Evolutionary conservation across 2,329 filamentous ascomycete species (phyloP), one percentile per base, ranked within the genome.

Genomic region (Penicillium rolfsii): DNA sequence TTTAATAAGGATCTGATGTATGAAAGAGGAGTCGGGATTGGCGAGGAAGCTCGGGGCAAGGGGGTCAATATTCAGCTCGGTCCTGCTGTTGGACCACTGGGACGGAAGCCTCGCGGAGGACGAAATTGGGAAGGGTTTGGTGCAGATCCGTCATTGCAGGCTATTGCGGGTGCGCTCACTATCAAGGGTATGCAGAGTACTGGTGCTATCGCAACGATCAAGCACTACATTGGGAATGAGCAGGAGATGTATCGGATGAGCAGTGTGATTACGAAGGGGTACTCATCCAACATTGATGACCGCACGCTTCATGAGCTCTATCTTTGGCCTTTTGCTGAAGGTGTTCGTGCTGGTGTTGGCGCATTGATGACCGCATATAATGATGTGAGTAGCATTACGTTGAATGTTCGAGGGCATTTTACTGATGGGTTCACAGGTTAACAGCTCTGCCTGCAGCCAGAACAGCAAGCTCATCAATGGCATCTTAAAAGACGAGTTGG

Each of bases 41-140:
- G 90, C 24, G 79, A 87, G 66, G 90, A 93, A 72, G 88, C 89
- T 57, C 84, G 87, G 19, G 89, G 88, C 1, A 93, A 93, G 72
- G 90, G 90, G 2, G 83, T 88, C 43, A 88, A 92, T 71, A 82
- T 91, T 57, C 87, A 86, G 67, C 81, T 93, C 7, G 90, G 89
- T 0, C 90, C 90, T 0, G 81, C 83, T 0, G 88, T 92, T 38
- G 90, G 90, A 0, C 85, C 91, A 1, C 72, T 93, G 1, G 90
- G 90, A 2, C 83, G 89, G 9, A 90, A 91, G 68, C 89, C 89
- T 0, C 83, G 86, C 52, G 90, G 88, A 14, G 90, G 90, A 16
- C 84, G 90, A 41, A 90, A 86, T 68, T 93, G 89, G 90, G 90
- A 93, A 72, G 86, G 86, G 0, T 92, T 92, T 68, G 89, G 88